Evolutionary conservation across 75 land plant species (phyloP), one percentile per base, ranked within the genome.

Genomic region (Chamaecyparis obtusa): DNA sequence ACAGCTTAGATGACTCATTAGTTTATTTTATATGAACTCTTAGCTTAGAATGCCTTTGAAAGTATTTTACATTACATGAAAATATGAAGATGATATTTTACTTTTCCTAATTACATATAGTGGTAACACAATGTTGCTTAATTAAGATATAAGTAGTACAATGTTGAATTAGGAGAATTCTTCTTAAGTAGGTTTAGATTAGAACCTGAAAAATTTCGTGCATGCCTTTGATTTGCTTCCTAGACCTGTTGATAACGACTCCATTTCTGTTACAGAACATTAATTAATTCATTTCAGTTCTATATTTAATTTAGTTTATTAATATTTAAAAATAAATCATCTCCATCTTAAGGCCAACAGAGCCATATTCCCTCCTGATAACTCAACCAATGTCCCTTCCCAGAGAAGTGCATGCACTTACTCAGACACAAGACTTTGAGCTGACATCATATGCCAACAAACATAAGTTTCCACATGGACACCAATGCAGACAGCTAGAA

Each of bases 201-300:
- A 87, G 91, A 93, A 95, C 97, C 96, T 95, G 96, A 94, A 95
- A 92, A 95, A 95, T 89, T 95, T 95, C 88, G 95, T 94, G 96
- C 96, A 95, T 87, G 96, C 95, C 96, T 92, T 95, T 90, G 95
- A 92, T 95, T 95, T 95, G 96, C 95, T 95, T 94, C 96, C 95
- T 94, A 95, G 82, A 95, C 93, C 95, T 92, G 94, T 88, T 91
- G 93, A 86, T 77, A 89, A 77, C 85, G 92, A 89, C 88, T 94
- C 96, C 94, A 76, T 89, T 91, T 93, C 96, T 95, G 96, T 93
- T 91, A 77, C 93, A 95, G 84, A 84, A 93, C 89, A 95, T 95
- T 91, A 89, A 89, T 93, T 90, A 69, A 43, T 83, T 89, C 83
- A 77, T 85, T 87, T 86, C 87, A 87, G 90, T 93, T 89, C 51